Base-by-base conservation (phyloP, 495 filamentous ascomycete genomes). In the Xylaria venustula region DNA sequence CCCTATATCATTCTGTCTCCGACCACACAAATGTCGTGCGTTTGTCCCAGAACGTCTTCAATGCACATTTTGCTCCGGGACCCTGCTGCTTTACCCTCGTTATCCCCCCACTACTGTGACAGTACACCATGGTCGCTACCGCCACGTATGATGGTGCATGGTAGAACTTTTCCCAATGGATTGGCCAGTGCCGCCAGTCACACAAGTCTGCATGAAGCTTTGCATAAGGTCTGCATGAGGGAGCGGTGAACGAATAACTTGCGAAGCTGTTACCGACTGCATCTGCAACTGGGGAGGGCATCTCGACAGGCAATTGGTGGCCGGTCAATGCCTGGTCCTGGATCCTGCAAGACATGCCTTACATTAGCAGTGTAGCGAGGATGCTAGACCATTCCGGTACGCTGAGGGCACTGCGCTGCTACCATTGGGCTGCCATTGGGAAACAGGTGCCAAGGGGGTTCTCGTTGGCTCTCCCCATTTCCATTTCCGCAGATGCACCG, bases 71-170 rank as follows among this genome's bases (percentile, higher is more conserved):
- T 34, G 30, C 47, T 32, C 56, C 23, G 36, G 28, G 15, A 0
- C 47, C 37, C 25, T 25, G 54, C 44, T 47, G 17, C 41, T 22
- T 52, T 23, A 19, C 40, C 14, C 57, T 32, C 17, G n/a, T 40
- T 14, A 6, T 11, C 30, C 30, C 30, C 11, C 30, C 30, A 5
- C 30, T 34, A 34, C 30, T 5, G 11, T 34, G 5, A 34, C 30
- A 34, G 11, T 37, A 8, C 37, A 40, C 46, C 52, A 23, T 52
- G 15, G 28, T 15, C 40, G 40, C 41, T 23, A 32, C 22, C 49
- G 57, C 45, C 57, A 60, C 57, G 57, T 60, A 60, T 45, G 47
- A 60, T 45, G 36, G 45, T 52, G 57, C 48, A 17, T 45, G 47
- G 52, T 45, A 36, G 45, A 42, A 22, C 49, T 30, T 41, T 40